Base-by-base conservation (phyloP, 371 early-diverging fungal species). In the Rhizopus sp. region DNA sequence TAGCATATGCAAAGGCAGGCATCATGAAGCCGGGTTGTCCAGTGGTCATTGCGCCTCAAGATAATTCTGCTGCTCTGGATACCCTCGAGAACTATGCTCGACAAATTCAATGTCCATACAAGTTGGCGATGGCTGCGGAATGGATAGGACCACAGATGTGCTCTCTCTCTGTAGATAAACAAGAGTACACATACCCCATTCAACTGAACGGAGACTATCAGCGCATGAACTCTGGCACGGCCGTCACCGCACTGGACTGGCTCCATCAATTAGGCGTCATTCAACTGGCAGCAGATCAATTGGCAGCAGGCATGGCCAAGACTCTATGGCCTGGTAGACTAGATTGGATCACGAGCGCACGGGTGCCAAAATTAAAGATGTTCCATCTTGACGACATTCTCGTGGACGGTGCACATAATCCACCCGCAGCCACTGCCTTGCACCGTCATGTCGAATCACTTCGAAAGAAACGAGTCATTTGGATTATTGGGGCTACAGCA, bases 351-450 rank as follows among this genome's bases (percentile, higher is more conserved):
- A 55, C 60, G 8, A n/a, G 30, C 12, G 30, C 47, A 32, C 40
- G 51, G 1, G n/a, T 34, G 1, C 48, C 37, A 32, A 33, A 13
- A 1, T 38, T 60, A 12, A 4, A 41, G 12, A 35, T 7, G 9
- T 59, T 35, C 54, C 48, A 49, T 4, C 17, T 59, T 13, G 32
- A 39, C 5, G 50, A 66, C 61, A 58, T 93, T 7, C 69, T 94
- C 15, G 80, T 92, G 0, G 95, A 97, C 63, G 97, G 95, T 8
- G 94, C 95, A 1, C 96, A 97, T 67, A 97, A 97, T 66, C 76
- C 79, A 49, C 85, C 86, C 4, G 92, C 93, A 0, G 86, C 90
- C 0, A 48, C 57, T 10, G 88, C 77, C 3, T 70, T 96, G 29
- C 67, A 85, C 5, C 62, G 62, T 3, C 92, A 84, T 67, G 69